These are phyloP conservation scores for Phytophthora pisi DNA, from an alignment of 352 stramenopile genomes.

Conservation along the genomic window DNA sequence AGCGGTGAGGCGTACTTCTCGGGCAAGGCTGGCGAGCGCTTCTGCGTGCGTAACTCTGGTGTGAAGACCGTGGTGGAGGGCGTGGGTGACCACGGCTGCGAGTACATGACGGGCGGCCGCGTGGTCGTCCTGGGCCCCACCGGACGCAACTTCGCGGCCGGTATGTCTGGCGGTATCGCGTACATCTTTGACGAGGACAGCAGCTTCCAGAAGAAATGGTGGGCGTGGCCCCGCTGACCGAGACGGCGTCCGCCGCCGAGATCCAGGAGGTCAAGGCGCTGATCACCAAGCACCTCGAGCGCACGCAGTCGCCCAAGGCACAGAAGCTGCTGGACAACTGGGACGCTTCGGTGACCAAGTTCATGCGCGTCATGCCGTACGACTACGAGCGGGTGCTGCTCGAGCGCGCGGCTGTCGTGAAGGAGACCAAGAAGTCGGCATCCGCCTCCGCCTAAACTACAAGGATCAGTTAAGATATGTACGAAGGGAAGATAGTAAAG, in stretches of 20 bases:
- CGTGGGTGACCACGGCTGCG: constrained; percentile 95
- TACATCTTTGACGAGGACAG: constrained; percentile 96
- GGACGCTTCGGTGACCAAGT: constrained; percentile 62
- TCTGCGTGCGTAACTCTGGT: constrained; percentile 96
- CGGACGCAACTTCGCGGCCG: constrained; percentile 96
- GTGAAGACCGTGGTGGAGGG: constrained; percentile 96
- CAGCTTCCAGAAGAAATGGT: constrained; percentile 95
- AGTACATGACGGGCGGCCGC: constrained; percentile 98
- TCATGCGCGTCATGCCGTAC: constrained; percentile 71
- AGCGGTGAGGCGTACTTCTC: constrained; percentile 94
- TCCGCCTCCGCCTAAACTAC: constrained; percentile 32
- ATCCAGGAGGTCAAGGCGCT: constrained; percentile 88
- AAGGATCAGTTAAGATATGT: constrained; percentile 26
- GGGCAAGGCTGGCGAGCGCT: constrained; percentile 96
- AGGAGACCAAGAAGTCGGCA: constrained; percentile 38
- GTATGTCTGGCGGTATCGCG: constrained; percentile 96
- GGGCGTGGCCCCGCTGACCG: constrained; percentile 59
- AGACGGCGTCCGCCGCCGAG: constrained; percentile 72
- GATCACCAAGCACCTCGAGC: constrained; percentile 88
- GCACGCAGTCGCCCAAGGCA: constrained; percentile 89
- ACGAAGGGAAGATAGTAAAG: constrained; percentile 17
- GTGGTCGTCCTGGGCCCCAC: constrained; percentile 94
- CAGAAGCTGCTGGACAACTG: constrained; percentile 92
- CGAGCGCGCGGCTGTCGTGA: constrained; percentile 38
- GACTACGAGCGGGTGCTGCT: constrained; percentile 74